These are phyloP conservation scores for Diospyros lotus DNA, from an alignment of 148 eudicot genomes.

Conservation along the genomic window DNA sequence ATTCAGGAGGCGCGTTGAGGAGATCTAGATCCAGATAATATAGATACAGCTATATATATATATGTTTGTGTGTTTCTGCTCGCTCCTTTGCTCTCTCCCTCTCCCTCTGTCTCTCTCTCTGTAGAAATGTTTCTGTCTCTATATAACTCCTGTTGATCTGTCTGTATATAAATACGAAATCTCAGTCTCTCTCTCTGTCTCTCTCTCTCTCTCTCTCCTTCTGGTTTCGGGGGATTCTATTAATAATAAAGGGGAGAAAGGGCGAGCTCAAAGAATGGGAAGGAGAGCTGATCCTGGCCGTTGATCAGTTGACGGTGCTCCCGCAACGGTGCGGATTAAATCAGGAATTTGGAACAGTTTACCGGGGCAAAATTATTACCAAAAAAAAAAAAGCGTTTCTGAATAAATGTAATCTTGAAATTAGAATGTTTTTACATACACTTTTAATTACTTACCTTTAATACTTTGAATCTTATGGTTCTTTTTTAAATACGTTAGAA, in stretches of 20 bases:
- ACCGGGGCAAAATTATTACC: no score
- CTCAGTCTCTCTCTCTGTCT: neutral
- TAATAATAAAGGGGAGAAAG: neutral
- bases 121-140: neutral
- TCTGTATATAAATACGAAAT: neutral
- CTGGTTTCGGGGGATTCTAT: neutral
- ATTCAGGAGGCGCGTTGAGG: neutral
- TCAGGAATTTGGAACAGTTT: neutral
- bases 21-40: constrained; percentile 6
- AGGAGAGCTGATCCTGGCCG: neutral
- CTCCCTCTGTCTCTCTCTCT: constrained; percentile 1
- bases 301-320: neutral
- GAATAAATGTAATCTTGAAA: no score
- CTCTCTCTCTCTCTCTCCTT: neutral
- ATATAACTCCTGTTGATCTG: no score
- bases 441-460: no score
- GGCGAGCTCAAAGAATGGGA: no score
- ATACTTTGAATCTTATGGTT: no score
- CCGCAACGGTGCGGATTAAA: neutral
- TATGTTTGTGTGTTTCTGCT: no score
- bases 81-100: neutral
- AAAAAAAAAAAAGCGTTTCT: no score
- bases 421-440: no score
- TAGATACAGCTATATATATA: no score
- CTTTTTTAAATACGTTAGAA: no score